These are phyloP conservation scores for Begonia loranthoides DNA, from an alignment of 306 rosid genomes.

Conservation along the genomic window DNA sequence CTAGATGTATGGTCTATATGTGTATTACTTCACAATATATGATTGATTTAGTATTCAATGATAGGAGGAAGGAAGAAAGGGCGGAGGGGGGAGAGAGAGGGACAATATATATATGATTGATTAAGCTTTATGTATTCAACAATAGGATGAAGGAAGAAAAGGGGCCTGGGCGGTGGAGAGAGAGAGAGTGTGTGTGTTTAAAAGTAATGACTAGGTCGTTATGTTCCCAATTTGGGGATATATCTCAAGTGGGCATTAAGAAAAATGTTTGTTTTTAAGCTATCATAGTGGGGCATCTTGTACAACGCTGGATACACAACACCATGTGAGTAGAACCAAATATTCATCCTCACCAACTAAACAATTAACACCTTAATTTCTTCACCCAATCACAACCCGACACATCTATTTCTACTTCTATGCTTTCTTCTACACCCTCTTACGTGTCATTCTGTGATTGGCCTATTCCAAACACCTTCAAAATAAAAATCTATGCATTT, in stretches of 20 bases:
- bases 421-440: neutral
- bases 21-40: no score
- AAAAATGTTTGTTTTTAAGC: slow-evolving; percentile 56
- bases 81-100: no score
- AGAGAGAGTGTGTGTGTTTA: neutral
- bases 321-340: slow-evolving; percentile 56
- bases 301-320: slow-evolving; percentile 49
- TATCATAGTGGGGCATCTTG: slow-evolving; percentile 89
- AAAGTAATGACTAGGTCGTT: slow-evolving; percentile 22
- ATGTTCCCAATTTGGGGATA: slow-evolving; percentile 75
- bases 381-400: slow-evolving; percentile 17
- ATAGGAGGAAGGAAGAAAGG: no score
- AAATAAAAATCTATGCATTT: neutral
- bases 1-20: no score
- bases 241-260: slow-evolving; percentile 51
- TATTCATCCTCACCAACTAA: slow-evolving; percentile 16
- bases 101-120: no score
- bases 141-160: neutral
- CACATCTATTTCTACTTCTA: slow-evolving; percentile 11
- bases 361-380: neutral
- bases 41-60: no score
- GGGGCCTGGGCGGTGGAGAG: no score
- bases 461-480: neutral
- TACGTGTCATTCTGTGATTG: neutral
- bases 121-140: no score